Evolutionary conservation across 1,139 yeast genomes (phyloP).

Genomic region (Yarrowia galli): DNA sequence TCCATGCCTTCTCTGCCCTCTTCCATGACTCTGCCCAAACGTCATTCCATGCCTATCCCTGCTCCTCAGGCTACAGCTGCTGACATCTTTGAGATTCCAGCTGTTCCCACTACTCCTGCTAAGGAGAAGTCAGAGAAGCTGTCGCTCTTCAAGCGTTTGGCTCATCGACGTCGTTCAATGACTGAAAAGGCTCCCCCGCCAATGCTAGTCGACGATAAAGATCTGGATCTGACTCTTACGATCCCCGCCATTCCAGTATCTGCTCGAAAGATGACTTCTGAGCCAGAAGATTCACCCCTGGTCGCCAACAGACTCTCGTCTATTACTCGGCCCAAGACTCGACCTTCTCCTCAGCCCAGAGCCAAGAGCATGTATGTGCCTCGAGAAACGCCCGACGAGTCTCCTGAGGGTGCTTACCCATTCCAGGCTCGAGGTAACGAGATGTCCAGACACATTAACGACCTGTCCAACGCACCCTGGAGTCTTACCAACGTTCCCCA

Average conservation of each 20-base stretch:
- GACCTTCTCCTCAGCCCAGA: constrained; percentile 11
- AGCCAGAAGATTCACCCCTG: constrained; percentile 28
- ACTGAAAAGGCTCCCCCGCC: constrained; percentile 2
- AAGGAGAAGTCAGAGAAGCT: constrained; percentile 13
- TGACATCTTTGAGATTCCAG: constrained; percentile 23
- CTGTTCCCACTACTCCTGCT: constrained; percentile 1
- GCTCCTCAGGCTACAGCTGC: constrained; percentile 5
- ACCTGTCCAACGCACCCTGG: constrained; percentile 37
- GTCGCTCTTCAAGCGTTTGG: constrained; percentile 15
- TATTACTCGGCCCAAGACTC: constrained; percentile 12
- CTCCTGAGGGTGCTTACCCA: constrained; percentile 6
- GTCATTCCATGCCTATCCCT: constrained; percentile 6
- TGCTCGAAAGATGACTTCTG: constrained; percentile 24
- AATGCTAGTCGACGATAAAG: not conserved
- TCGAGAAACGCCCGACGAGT: constrained; percentile 34
- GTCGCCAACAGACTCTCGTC: constrained; percentile 28
- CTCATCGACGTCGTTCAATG: constrained; percentile 28
- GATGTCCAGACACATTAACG: constrained; percentile 17
- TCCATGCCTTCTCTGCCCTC: constrained; percentile 21
- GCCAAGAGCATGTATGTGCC: constrained; percentile 40
- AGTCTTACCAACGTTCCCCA: constrained; percentile 39
- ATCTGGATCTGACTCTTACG: constrained; percentile 14
- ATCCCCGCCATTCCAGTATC: constrained; percentile 19
- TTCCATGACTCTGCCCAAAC: constrained; percentile 12
- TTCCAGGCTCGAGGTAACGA: constrained; percentile 26